phyloP scores from a whole-genome alignment of 306 rosid species.

The Cicer bijugum region DNA sequence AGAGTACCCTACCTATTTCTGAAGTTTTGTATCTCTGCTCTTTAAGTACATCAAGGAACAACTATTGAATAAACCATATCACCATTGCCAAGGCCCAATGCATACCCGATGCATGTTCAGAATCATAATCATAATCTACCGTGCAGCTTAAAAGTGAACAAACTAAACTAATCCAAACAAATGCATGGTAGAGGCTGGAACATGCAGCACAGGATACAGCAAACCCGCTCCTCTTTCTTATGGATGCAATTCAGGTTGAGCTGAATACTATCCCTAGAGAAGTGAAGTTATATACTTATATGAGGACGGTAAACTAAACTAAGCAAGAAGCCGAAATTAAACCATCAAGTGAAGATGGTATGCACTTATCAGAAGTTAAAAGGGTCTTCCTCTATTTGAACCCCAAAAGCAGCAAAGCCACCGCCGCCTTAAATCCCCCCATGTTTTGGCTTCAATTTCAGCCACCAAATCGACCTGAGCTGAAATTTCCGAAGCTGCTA shows the following conservation, averaged over 20 bases:
- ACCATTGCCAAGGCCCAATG: conserved; percentile 13
- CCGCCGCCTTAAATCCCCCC: conserved; percentile 43
- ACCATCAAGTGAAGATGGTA: conserved; percentile 34
- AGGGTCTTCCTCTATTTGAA: conserved; percentile 42
- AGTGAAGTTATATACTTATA: not conserved
- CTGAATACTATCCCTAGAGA: not conserved
- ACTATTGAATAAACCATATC: conserved; percentile 7
- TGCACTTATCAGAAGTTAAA: conserved; percentile 36
- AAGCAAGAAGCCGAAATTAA: conserved; percentile 27
- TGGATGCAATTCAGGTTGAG: conserved; percentile 2
- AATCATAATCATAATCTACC: conserved; percentile 31
- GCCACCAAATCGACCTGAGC: conserved; percentile 45
- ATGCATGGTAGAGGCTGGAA: conserved; percentile 30
- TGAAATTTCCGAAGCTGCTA: conserved; percentile 47
- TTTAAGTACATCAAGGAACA: not conserved
- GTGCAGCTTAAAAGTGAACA: not conserved
- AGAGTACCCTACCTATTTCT: conserved; percentile 24
- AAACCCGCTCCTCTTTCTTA: not conserved
- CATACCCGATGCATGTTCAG: conserved; percentile 1
- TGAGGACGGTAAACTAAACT: conserved; percentile 10
- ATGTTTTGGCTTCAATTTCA: conserved; percentile 42
- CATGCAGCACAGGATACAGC: conserved; percentile 16
- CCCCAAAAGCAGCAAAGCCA: conserved; percentile 41
- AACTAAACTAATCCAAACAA: conserved; percentile 19
- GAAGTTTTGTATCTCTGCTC: not conserved